Conservation (phyloP, 768 basidiomycete species). For the Leccinum boreale region DNA sequence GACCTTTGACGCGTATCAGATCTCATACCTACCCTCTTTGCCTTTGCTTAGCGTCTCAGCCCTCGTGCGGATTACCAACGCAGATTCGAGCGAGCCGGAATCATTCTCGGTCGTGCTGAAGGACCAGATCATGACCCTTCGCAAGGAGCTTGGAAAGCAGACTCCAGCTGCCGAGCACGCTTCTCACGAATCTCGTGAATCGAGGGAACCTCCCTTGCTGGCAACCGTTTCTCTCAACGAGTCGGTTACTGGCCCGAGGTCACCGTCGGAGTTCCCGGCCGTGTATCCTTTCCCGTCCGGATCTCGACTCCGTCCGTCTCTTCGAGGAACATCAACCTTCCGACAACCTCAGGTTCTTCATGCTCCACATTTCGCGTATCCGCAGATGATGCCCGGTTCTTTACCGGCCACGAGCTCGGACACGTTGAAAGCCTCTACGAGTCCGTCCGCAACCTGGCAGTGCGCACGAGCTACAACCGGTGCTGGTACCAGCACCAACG, state of each 20-base stretch:
- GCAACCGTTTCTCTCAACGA: background rate
- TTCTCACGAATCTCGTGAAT: background rate
- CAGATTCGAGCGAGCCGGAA: slow-evolving; percentile 45
- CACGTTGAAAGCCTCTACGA: background rate
- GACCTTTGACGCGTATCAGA: background rate
- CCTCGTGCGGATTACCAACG: slow-evolving; percentile 60
- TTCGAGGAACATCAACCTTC: background rate
- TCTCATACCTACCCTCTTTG: background rate
- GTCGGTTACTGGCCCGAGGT: background rate
- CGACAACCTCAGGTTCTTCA: slow-evolving; percentile 11
- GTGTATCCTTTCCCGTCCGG: background rate
- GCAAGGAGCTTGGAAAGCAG: slow-evolving; percentile 61
- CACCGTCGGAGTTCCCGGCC: background rate
- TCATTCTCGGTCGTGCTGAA: slow-evolving; percentile 52
- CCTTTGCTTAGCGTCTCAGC: slow-evolving; percentile 56
- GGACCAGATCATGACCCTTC: slow-evolving; percentile 56
- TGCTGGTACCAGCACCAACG: background rate
- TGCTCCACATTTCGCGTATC: slow-evolving; percentile 25
- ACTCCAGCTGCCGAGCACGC: background rate
- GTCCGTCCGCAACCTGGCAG: background rate
- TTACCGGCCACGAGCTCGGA: slow-evolving; percentile 6
- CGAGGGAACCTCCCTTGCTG: background rate
- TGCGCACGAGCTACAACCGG: background rate
- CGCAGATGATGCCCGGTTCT: slow-evolving; percentile 28
- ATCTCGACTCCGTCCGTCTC: background rate